These are phyloP conservation scores for Trichoderma atrobrunneum DNA, from an alignment of 2,329 filamentous ascomycete species.

Conservation along the genomic window DNA sequence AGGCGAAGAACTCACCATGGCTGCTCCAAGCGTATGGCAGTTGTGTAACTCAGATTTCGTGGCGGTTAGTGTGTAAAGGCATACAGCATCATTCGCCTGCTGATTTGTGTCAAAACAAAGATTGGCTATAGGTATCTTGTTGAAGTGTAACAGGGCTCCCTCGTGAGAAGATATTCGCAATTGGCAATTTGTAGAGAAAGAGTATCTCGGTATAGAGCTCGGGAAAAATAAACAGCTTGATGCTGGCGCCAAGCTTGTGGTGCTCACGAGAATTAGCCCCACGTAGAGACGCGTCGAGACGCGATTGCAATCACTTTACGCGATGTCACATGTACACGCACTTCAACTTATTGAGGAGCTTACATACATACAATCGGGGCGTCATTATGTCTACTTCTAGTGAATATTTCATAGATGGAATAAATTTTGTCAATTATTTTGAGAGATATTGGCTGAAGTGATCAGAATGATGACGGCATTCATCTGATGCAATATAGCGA, in stretches of 20 bases:
- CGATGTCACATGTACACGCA: slow-evolving; percentile 22
- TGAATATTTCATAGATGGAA: not conserved
- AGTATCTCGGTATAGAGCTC: not conserved
- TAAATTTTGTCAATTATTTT: not conserved
- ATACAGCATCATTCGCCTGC: too few species aligned
- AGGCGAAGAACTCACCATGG: slow-evolving; percentile 28
- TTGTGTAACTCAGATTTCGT: not conserved
- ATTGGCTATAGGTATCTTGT: not conserved
- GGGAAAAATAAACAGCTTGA: not conserved
- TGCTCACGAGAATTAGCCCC: slow-evolving; percentile 14
- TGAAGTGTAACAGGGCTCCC: not conserved
- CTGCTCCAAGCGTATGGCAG: not conserved
- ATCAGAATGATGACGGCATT: not conserved
- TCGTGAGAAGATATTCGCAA: not conserved
- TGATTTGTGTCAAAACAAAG: too few species aligned
- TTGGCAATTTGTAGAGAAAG: not conserved
- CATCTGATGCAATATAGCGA: not conserved
- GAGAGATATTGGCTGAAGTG: not conserved
- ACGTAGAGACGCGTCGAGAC: slow-evolving; percentile 24
- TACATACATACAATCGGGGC: not conserved
- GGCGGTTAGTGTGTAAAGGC: not conserved
- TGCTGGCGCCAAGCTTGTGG: not conserved
- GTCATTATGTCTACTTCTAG: not conserved
- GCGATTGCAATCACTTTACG: slow-evolving; percentile 22
- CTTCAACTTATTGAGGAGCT: not conserved